Conservation (phyloP, 768 basidiomycete species). For the Russula vinacea region DNA sequence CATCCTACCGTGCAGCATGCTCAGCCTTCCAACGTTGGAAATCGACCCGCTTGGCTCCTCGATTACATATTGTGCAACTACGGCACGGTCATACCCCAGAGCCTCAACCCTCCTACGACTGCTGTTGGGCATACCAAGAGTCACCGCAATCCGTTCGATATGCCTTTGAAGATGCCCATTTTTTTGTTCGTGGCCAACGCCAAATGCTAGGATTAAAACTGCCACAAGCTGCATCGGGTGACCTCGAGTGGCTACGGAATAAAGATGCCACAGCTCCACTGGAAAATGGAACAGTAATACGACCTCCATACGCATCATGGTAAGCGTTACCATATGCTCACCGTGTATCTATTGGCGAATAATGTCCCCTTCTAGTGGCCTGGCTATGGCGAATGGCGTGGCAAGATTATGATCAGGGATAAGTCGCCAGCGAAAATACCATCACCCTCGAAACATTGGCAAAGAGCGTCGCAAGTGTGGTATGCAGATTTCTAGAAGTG, state of each 20-base stretch:
- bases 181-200: no score
- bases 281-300: not conserved
- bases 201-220: conserved; percentile 16
- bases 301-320: conserved; percentile 13
- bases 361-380: conserved; percentile 20
- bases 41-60: no score
- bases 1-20: no score
- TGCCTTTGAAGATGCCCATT: no score
- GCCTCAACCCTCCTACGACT: no score
- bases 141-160: no score
- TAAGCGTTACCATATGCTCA: not conserved
- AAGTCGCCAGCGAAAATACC: no score
- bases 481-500: conserved; percentile 17
- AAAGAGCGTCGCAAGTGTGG: conserved; percentile 6
- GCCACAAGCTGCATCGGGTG: not conserved
- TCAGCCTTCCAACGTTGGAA: not conserved
- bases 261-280: not conserved
- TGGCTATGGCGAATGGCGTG: conserved; percentile 14
- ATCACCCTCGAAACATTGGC: conserved; percentile 10
- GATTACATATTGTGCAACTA: no score
- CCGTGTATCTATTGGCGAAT: not conserved
- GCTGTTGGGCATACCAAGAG: no score
- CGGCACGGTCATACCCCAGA: no score
- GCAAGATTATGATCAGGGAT: no score
- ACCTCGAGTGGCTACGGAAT: not conserved